Base-by-base conservation (phyloP, 2,329 filamentous ascomycete genomes). In the Chrysoporthe cubensis region DNA sequence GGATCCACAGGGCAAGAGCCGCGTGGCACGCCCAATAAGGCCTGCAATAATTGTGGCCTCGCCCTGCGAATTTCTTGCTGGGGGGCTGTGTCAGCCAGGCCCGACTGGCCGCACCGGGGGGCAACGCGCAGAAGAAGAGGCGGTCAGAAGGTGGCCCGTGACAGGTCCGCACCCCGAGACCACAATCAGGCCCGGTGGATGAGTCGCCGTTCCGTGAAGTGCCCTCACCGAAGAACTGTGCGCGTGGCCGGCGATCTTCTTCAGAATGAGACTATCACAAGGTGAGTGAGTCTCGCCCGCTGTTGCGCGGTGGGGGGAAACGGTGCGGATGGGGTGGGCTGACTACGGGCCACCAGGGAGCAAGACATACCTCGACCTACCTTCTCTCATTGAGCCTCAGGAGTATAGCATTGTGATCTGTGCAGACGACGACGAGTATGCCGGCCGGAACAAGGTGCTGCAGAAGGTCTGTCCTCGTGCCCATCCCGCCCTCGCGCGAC, bases 261-360 rank as follows among this genome's bases (percentile, higher is more conserved):
- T 70, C 68, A 70, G 63, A 68, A 70, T 70, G 68, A 70, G 62
- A 68, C 60, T 70, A 54, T 62, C 68, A 50, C 68, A 70, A 68
- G 68, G 68, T 70, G 59, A 65, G 64, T 62, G 42, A 16, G 32
- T 56, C 63, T 40, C 21, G 18, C 34, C n/a, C 56, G 13, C 34
- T n/a, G 16, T 7, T 42, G 26, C 40, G 44, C 37, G 18, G 14
- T 16, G 50, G 7, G 40, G 13, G 11, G 56, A 18, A 44, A 56
- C 40, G 58, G 26, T 48, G 42, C 9, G 21, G 50, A 64, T 58
- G 59, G 37, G 37, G 37, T 26, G 57, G 57, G 37, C 66, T 70
- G 66, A 70, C 60, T 32, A 40, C 59, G 42, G 56, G 32, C 32
- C 64, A 9, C 59, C 50, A 70, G 68, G 57, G 50, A 68, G 59